Evolutionary conservation across 2,329 filamentous ascomycete species (phyloP).

Genomic region (Orbilia javanica): DNA sequence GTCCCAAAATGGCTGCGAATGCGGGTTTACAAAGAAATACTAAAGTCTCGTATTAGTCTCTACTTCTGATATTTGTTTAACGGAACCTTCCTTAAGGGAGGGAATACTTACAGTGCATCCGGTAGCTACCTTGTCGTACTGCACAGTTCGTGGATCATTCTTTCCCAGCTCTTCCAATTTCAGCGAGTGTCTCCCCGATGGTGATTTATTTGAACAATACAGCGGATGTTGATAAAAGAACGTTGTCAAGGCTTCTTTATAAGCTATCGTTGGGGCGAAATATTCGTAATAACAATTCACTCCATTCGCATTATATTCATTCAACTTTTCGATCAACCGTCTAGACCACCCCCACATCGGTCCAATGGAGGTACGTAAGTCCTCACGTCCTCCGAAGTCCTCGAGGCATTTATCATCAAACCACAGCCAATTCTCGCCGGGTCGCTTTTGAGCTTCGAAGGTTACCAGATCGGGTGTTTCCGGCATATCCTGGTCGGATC

Average conservation of each 20-base stretch:
- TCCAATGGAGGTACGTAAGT: conserved; percentile 23
- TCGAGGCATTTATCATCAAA: conserved; percentile 17
- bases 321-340: conserved; percentile 39
- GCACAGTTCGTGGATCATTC: conserved; percentile 46
- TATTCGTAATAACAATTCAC: conserved; percentile 54
- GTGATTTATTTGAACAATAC: conserved; percentile 22
- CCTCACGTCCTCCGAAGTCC: conserved; percentile 24
- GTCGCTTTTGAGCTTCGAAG: conserved; percentile 6
- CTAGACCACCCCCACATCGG: conserved; percentile 52
- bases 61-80: neutral
- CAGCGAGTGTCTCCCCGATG: conserved; percentile 25
- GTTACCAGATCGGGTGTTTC: conserved; percentile 16
- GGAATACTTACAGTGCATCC: conserved; percentile 44
- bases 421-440: conserved; percentile 11
- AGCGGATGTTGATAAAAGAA: conserved; percentile 56
- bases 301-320: conserved; percentile 17
- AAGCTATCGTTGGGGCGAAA: conserved; percentile 42
- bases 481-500: conserved; percentile 28
- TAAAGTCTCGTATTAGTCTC: neutral
- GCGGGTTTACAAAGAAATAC: conserved; percentile 46
- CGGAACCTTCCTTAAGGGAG: neutral
- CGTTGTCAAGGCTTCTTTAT: conserved; percentile 32
- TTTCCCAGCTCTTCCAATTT: conserved; percentile 23
- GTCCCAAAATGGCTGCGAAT: conserved; percentile 48
- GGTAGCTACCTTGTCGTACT: conserved; percentile 18